Evolutionary conservation across 345 rosid species (phyloP).

Genomic region (Odontarrhena argentea): DNA sequence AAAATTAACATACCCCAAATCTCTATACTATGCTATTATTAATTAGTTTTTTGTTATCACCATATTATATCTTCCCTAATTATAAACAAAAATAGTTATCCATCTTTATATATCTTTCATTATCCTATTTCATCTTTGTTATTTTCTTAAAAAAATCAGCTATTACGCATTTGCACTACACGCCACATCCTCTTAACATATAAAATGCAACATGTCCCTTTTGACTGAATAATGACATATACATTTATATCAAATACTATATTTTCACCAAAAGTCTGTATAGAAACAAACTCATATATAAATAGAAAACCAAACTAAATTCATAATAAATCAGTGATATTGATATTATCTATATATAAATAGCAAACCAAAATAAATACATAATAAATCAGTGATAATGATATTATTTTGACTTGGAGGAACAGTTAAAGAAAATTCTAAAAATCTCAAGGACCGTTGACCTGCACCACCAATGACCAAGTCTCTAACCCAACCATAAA

Average conservation of each 20-base stretch:
- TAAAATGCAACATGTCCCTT: neutral
- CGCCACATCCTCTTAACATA: neutral
- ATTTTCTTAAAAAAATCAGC: neutral
- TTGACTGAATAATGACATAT: conserved; percentile 15
- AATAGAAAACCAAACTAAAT: neutral
- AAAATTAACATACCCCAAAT: no score
- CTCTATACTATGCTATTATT: no score
- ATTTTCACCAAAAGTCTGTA: neutral
- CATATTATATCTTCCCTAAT: neutral
- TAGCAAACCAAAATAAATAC: neutral
- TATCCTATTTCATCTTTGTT: neutral
- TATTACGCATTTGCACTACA: conserved; percentile 2
- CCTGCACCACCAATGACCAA: conserved; percentile 34
- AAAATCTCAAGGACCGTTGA: conserved; percentile 33
- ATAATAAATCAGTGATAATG: conserved; percentile 15
- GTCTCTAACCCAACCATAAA: conserved; percentile 37
- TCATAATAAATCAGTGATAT: conserved; percentile 4
- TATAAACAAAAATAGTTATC: neutral
- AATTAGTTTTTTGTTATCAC: no score
- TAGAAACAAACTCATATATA: conserved; percentile 3
- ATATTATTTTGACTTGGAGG: conserved; percentile 3
- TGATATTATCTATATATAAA: neutral
- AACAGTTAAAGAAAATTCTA: conserved; percentile 25
- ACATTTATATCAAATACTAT: neutral
- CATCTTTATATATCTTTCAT: neutral